Evolutionary conservation across 164 flowering plant species (phyloP), one percentile per base, ranked within the genome.

Genomic region (Vitis vinifera): DNA sequence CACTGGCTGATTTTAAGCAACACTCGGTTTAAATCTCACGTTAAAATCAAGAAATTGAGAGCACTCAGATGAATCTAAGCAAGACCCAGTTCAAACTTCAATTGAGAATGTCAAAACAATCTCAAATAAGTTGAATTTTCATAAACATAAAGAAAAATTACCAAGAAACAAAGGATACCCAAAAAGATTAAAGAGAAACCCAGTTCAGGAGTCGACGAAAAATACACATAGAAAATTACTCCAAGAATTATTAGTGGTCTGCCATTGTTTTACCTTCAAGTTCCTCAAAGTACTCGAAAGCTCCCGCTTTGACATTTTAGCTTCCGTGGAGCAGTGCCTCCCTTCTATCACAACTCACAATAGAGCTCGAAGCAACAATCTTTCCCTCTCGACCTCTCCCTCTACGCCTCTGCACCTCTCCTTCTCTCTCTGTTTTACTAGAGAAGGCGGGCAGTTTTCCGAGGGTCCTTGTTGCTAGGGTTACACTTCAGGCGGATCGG

Each of bases 291-390:
- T 90, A 70, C 78, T 85, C 47, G 95, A 90, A 6, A 92, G 77
- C 88, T 88, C 97, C 4, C 92, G 91, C 78, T 86, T 88, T 8
- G 91, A 88, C 95, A 92, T 92, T 51, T 17, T 57, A 16, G 76
- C 58, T 55, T 59, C 68, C 16, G 29, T 1, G 23, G 44, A 37
- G 44, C 44, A 0, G 44, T 3, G 44, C 44, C 44, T 37, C 44
- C 44, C 3, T 30, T 65, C 12, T 30, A 27, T 31, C 10, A 59
- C 9, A 49, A 29, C 10, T 16, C 55, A 31, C 47, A 55, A 19
- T 15, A 13, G 16, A 63, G 27, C 51, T 72, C n/a, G 9, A 58
- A 48, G 14, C 7, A 9, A 10, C 30, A 62, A 55, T 57, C 62
- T 69, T 11, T 30, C 19, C 14, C 19, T 47, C 31, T 44, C 62